A percentile compares a stretch with the other conserved stretches of the same genome.
Evolutionary conservation across 2,329 filamentous ascomycete genomes (phyloP).

Genomic region (Lecanosticta acicola): DNA sequence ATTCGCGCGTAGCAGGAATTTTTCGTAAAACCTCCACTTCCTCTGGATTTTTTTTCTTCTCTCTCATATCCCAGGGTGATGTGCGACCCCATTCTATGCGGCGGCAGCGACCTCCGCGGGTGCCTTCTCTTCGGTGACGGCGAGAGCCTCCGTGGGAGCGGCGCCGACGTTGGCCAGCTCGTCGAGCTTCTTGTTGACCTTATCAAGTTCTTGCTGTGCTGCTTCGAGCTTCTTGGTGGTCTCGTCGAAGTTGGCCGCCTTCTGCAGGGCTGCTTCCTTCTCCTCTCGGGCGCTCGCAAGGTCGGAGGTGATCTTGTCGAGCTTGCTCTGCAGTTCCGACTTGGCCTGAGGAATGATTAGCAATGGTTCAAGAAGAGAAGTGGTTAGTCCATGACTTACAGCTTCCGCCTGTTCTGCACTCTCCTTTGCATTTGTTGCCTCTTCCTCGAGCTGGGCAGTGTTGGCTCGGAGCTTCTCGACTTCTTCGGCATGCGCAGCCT

Average conservation of each 20-base stretch:
- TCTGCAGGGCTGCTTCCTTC: constrained; percentile 10
- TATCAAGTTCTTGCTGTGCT: constrained; percentile 16
- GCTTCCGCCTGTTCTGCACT: not conserved
- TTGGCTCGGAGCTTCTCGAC: not conserved
- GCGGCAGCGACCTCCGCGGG: not conserved
- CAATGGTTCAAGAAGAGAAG: not conserved
- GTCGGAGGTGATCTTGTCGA: not conserved
- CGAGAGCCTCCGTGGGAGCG: not conserved
- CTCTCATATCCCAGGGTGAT: not conserved
- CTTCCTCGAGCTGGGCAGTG: not conserved
- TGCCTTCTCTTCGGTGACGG: not conserved
- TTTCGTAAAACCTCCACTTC: not conserved
- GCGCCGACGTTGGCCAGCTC: constrained; percentile 4
- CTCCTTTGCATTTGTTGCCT: not conserved
- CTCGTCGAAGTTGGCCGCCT: constrained; percentile 9
- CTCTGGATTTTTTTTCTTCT: not conserved
- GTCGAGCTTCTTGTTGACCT: constrained; percentile 16
- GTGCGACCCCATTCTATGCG: not conserved
- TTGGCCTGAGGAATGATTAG: not conserved
- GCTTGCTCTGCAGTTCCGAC: not conserved
- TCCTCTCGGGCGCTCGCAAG: constrained; percentile 5
- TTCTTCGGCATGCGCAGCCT: constrained; percentile 1
- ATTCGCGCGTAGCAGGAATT: not conserved
- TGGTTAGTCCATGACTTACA: not conserved
- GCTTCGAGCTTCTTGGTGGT: constrained; percentile 6